Evolutionary conservation across 2,329 filamentous ascomycete species (phyloP), one percentile per base, ranked within the genome.

Genomic region (Epichloe sp.): DNA sequence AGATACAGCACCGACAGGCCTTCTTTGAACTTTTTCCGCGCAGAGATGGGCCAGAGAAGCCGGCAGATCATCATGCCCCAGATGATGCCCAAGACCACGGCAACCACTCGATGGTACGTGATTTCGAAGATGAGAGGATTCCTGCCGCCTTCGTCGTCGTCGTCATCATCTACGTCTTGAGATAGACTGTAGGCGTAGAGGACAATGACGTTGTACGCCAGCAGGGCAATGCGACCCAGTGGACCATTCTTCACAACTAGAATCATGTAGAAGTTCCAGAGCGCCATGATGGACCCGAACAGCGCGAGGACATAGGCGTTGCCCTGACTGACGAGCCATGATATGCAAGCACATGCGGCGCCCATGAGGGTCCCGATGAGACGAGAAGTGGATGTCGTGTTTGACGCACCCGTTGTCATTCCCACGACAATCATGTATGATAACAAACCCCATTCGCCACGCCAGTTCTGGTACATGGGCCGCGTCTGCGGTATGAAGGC

Each of bases 401-500:
- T 98, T 23, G 89, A 88, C 7, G 93, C 89, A 31, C 93, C 93
- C 21, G 96, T 91, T 0, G 91, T 98, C 89, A 96, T 97, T 38
- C 87, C 89, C 63, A 90, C 95, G 23, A 98, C 93, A 62, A 97
- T 82, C 91, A 97, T 97, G 71, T 95, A 97, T 0, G 89, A 95
- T 51, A 98, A 68, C 2, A 98, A 75, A 21, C 93, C 93, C 93
- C 93, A 98, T 74, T 98, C 93, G 34, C 91, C 91, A 64, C 91
- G 78, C 88, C 90, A 97, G 60, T 85, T 84, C 49, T 82, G 77
- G 64, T 96, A 98, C 19, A 85, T 76, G 0, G 86, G 86, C 49
- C 89, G 76, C 2, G 89, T 95, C 8, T 77, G 71, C 1, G 82
- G 78, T 36, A 96, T 77, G 61, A 95, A 98, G 2, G 93, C 85